Evolutionary conservation across 2,329 filamentous ascomycete species (phyloP).

Genomic region (Ascochyta pisi): DNA sequence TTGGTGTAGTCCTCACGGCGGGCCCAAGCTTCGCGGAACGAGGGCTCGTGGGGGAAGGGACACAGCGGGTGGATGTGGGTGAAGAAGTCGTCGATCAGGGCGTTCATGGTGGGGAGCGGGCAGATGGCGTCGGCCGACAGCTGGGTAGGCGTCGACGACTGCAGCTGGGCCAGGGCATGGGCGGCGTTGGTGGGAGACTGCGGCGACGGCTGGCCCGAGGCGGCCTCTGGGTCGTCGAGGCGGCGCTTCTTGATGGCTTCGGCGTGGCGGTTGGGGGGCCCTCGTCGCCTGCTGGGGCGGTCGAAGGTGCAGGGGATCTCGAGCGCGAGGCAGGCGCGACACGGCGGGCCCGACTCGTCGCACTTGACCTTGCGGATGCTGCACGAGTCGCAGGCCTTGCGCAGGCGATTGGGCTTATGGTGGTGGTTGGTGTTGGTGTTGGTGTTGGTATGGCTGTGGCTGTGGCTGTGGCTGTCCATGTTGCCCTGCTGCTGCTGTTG

Average conservation of each 20-base stretch:
- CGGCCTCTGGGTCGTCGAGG: slow-evolving; percentile 54
- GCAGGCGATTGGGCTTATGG: slow-evolving; percentile 46
- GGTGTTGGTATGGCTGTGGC: slow-evolving; percentile 6
- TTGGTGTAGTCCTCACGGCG: slow-evolving; percentile 71
- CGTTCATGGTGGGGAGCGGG: slow-evolving; percentile 70
- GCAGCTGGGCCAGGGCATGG: slow-evolving; percentile 59
- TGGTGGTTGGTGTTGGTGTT: slow-evolving; percentile 32
- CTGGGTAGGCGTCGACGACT: slow-evolving; percentile 53
- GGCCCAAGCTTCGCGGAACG: slow-evolving; percentile 73
- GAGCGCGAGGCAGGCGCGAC: slow-evolving; percentile 68
- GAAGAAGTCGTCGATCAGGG: slow-evolving; percentile 82
- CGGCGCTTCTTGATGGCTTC: slow-evolving; percentile 70
- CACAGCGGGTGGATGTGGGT: slow-evolving; percentile 79
- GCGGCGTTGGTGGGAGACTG: slow-evolving; percentile 62
- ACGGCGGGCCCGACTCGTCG: slow-evolving; percentile 71
- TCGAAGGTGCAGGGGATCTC: slow-evolving; percentile 73
- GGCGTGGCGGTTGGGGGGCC: slow-evolving; percentile 70
- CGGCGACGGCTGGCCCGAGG: slow-evolving; percentile 50
- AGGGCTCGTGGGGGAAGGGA: slow-evolving; percentile 80
- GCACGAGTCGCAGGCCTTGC: slow-evolving; percentile 53
- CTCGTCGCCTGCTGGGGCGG: slow-evolving; percentile 67
- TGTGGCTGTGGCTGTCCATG: slow-evolving; percentile 14
- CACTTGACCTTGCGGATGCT: slow-evolving; percentile 60
- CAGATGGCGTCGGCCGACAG: slow-evolving; percentile 73
- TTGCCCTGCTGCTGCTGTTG: slow-evolving; percentile 18